Base-by-base conservation (phyloP, 345 rosid species). In the Clarkia xantiana region DNA sequence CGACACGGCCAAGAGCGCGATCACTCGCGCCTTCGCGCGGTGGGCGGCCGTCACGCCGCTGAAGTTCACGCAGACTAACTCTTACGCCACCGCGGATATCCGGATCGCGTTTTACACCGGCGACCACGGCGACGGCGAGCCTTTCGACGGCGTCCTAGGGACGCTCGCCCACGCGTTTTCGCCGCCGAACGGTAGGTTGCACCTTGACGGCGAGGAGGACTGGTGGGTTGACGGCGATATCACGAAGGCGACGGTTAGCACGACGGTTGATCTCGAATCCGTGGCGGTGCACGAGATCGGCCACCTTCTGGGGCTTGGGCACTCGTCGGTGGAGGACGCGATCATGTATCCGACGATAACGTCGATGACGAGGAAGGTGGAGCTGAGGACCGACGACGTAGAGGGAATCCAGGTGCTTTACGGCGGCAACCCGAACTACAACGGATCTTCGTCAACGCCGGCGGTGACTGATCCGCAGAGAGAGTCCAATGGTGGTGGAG, bases 201-300 rank as follows among this genome's bases (percentile, higher is more conserved):
- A 90, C 47, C 69, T 90, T 36, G 98, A 90, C 79, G 41, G 14
- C 1, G 83, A 58, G 1, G 98, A 90, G 73, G 57, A 73, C 56
- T 90, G 94, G 98, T 78, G 83, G 3, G 67, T 75, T 1, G 44
- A 76, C 10, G 82, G 86, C 3, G 84, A 71, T 42, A 44, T 58
- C 1, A 47, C 58, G 4, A 47, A 14, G 20, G 62, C 78, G 10
- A 3, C 65, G 19, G 2, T 65, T 18, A 3, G 64, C 23, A 53
- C 86, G 5, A 84, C 96, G 3, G 71, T 90, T 18, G 98, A 90
- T 47, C 63, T 90, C 9, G 96, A 90, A 49, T 83, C 98, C 0
- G 98, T 90, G 29, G 93, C 89, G 4, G 91, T 86, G 41, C 98
- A 90, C 41, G 98, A 90, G 71, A 86, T 90, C 16, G 98, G 98